Base-by-base conservation (phyloP, 768 basidiomycete species). In the Rhizopogon vinicolor region DNA sequence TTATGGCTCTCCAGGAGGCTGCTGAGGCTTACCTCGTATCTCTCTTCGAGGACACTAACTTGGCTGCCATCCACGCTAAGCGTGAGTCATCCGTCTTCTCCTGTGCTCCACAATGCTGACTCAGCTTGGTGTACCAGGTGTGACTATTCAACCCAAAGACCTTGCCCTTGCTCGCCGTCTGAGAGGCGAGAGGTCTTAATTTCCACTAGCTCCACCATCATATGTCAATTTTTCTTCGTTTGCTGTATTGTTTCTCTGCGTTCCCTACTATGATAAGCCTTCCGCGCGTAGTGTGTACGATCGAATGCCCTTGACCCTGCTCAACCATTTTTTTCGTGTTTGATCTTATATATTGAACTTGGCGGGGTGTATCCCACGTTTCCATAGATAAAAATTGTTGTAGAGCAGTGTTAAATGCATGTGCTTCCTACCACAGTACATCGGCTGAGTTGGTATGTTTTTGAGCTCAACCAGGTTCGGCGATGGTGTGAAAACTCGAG, bases 1-100 rank as follows among this genome's bases (percentile, higher is more conserved):
- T 95, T 62, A 90, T 91, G 83, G 93, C 93, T 45, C 82, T 94
- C 57, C 92, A 95, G 76, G 93, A 95, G 72, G 93, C 91, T 48
- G 89, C 90, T 49, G 93, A 95, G 78, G 89, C 87, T 28, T 91
- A 91, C 75, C 87, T 90, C 55, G 89, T 90, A 65, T 89, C 86
- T 25, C 80, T 91, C 68, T 91, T 91, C 64, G 89, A 91, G 64
- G 89, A 91, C 77, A 91, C 89, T 57, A 91, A 91, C 78, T 85
- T 93, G 82, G 91, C 91, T 62, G 90, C 90, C 54, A 92, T 92
- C 71, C 90, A 92, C 67, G 90, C 90, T 51, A 92, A 92, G 74
- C 87, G 90, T 76, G 62, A 63, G 70, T 72, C 58, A 42, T 60
- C 10, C 56, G 18, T 1, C 33, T 0, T 31, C 25, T 39, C 33